Conservation (phyloP, 1,284 basidiomycete genomes). For the Ganoderma leucocontextum region DNA sequence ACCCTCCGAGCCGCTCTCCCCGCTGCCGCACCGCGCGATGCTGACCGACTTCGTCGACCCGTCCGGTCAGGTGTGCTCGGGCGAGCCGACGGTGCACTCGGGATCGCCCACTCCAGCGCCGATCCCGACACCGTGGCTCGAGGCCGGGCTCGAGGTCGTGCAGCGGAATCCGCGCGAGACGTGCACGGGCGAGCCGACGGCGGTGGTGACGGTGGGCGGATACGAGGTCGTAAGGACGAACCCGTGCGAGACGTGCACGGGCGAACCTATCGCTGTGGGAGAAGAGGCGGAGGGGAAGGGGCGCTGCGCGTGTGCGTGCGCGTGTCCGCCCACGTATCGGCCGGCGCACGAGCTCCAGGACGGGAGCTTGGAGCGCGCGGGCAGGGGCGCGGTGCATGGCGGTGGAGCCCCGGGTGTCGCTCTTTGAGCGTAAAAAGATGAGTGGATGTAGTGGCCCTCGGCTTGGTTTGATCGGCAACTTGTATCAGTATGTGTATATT, state of each 20-base stretch:
- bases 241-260: slow-evolving; percentile 16
- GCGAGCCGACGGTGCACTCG: slow-evolving; percentile 25
- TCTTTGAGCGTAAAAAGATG: not conserved
- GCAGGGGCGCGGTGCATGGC: slow-evolving; percentile 12
- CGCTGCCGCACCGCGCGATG: slow-evolving; percentile 28
- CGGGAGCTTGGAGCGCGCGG: slow-evolving; percentile 76
- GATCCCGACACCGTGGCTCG: not conserved
- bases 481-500: slow-evolving; percentile 2
- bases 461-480: not conserved
- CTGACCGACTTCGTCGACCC: slow-evolving; percentile 27
- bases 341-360: slow-evolving; percentile 87
- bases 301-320: slow-evolving; percentile 14
- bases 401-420: not conserved
- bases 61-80: slow-evolving; percentile 25
- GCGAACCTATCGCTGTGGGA: not conserved
- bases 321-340: slow-evolving; percentile 52
- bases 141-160: slow-evolving; percentile 8
- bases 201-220: not conserved
- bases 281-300: not conserved
- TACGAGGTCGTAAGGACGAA: slow-evolving; percentile 2
- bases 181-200: slow-evolving; percentile 12
- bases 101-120: slow-evolving; percentile 12
- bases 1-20: slow-evolving; percentile 21
- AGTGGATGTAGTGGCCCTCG: not conserved
- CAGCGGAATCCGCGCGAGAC: slow-evolving; percentile 16